Conservation (phyloP, 176 grass and related monocot genomes). For the Hordeum marinum region DNA sequence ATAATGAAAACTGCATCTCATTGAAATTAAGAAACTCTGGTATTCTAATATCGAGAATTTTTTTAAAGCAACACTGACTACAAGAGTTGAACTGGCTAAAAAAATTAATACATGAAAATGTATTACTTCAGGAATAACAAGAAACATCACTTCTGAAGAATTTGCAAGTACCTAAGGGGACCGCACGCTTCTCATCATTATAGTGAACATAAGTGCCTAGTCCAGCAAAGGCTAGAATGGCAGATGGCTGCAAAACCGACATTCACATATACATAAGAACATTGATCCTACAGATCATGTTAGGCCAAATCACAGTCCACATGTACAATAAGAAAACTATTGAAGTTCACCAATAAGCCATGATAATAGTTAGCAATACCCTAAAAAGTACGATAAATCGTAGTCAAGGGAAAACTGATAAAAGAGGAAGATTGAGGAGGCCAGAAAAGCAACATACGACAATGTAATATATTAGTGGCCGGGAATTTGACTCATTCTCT, state of each 20-base stretch:
- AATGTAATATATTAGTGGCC: conserved; percentile 52
- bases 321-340: not conserved
- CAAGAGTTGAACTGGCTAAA: not conserved
- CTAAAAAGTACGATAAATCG: not conserved
- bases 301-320: not conserved
- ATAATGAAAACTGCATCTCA: not conserved
- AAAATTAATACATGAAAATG: conserved; percentile 4
- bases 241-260: conserved; percentile 66
- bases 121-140: conserved; percentile 17
- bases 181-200: conserved; percentile 87
- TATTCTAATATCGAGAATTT: not conserved
- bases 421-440: conserved; percentile 7
- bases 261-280: conserved; percentile 23
- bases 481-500: conserved; percentile 40
- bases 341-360: not conserved
- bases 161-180: conserved; percentile 53
- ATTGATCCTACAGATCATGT: not conserved
- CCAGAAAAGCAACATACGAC: conserved; percentile 47
- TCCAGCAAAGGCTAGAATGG: conserved; percentile 59
- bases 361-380: not conserved
- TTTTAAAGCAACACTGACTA: not conserved
- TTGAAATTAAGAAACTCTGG: not conserved
- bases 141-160: conserved; percentile 19
- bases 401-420: not conserved
- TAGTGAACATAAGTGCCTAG: conserved; percentile 66